Percentiles rank a stretch among this genome's conserved stretches.
phyloP scores from a whole-genome alignment of 208 protist genomes.

The Trypanosoma platydactyli region DNA sequence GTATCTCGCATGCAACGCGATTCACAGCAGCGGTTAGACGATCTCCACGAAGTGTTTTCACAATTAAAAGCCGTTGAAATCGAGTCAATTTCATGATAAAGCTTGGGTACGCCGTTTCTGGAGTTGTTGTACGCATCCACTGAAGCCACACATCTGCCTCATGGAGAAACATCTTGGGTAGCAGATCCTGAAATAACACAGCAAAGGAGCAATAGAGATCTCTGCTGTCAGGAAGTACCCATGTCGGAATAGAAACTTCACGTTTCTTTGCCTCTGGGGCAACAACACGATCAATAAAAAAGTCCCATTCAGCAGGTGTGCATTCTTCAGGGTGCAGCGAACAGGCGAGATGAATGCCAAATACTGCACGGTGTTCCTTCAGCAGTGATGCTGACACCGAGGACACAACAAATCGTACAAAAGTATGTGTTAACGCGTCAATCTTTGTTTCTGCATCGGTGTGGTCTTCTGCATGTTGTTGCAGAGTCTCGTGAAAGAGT shows the following conservation, averaged over 20 bases:
- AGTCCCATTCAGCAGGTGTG: slow-evolving; percentile 89
- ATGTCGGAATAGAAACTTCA: slow-evolving; percentile 80
- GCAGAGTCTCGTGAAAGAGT: slow-evolving; percentile 75
- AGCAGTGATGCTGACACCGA: slow-evolving; percentile 90
- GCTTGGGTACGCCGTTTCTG: slow-evolving; percentile 86
- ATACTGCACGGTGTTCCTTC: slow-evolving; percentile 96
- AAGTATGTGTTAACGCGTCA: slow-evolving; percentile 59
- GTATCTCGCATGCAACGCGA: slow-evolving; percentile 69
- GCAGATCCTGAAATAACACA: slow-evolving; percentile 76
- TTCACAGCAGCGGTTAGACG: slow-evolving; percentile 94
- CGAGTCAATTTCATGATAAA: slow-evolving; percentile 88
- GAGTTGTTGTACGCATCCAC: slow-evolving; percentile 87
- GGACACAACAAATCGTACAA: slow-evolving; percentile 83
- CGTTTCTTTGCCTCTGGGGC: slow-evolving; percentile 58
- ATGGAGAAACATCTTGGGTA: slow-evolving; percentile 66
- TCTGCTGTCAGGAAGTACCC: slow-evolving; percentile 85
- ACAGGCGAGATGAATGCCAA: slow-evolving; percentile 94
- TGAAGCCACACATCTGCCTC: slow-evolving; percentile 91
- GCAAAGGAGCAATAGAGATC: slow-evolving; percentile 75
- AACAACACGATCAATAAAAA: slow-evolving; percentile 84
- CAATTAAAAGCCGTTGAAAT: slow-evolving; percentile 95
- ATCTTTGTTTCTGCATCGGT: slow-evolving; percentile 90
- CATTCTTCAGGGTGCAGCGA: slow-evolving; percentile 69
- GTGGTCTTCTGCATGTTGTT: slow-evolving; percentile 61
- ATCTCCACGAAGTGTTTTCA: slow-evolving; percentile 95